Evolutionary conservation across 371 early-diverging fungal species (phyloP), one percentile per base, ranked within the genome.

Genomic region (Hamiltosporidium tvaerminnensis): DNA sequence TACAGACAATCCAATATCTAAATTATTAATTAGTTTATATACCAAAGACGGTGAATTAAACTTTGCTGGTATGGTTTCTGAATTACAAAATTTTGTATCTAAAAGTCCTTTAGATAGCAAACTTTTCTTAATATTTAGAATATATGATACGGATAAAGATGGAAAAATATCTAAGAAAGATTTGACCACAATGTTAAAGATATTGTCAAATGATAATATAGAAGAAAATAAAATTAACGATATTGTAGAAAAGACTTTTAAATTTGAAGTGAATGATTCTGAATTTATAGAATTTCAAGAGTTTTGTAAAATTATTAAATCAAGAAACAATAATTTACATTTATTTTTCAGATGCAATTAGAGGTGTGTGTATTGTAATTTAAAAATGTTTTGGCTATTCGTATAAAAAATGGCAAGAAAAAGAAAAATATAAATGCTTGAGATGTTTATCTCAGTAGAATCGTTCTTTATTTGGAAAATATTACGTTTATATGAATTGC

Each of bases 201-300:
- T 16, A n/a, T 33, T 37, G 16, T 58, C 47, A 2, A n/a, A 48
- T 36, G 30, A 52, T 12, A 2, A 9, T 3, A 2, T 64, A 3
- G 41, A 34, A 31, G 47, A 64, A 37, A 10, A 16, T 3, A 59
- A 57, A 34, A 34, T 64, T 33, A 54, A 64, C 2, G 48, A 63
- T 59, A 64, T 64, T 12, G 65, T 64, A 2, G 65, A 64, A 33
- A 55, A 63, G 44, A 64, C 65, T 37, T 64, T 64, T 59, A 35
- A 63, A 12, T 52, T 37, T 9, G 12, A 41, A 4, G 59, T 9
- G 14, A 44, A 58, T 41, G 39, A 58, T 58, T 10, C 9, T 5
- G 41, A 5, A 4, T 9, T 3, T 41, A 58, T 58, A 33, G 32
- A 58, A 9, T 58, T 58, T 58, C 44, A 58, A 33, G 34, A 58